Percentiles rank a stretch among this genome's conserved stretches.
phyloP scores from a whole-genome alignment of 2,329 filamentous ascomycete genomes.

The Myriosclerotinia curreyana region DNA sequence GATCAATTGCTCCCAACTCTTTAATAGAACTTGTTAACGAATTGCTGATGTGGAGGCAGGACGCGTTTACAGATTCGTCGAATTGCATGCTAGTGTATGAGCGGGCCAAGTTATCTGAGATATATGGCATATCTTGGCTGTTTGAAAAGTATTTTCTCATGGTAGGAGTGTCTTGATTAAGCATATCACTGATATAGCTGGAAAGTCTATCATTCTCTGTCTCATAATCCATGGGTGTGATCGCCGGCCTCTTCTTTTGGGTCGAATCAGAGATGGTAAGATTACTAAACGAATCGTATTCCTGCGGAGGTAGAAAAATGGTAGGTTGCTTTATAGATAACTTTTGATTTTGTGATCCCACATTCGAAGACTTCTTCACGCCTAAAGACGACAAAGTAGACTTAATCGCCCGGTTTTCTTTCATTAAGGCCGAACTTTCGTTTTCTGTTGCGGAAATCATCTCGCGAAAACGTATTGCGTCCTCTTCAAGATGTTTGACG shows the following conservation, averaged over 20 bases:
- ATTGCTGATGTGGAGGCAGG: conserved; percentile 4
- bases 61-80: conserved; percentile 1
- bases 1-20: not conserved
- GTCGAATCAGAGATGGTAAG: not conserved
- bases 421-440: conserved; percentile 25
- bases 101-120: not conserved
- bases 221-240: not conserved
- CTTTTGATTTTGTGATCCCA: not conserved
- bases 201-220: conserved; percentile 16
- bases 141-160: not conserved
- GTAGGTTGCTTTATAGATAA: not conserved
- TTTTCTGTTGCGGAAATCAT: conserved; percentile 31
- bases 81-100: not conserved
- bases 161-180: not conserved
- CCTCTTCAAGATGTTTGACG: conserved; percentile 36
- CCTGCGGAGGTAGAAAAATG: not conserved
- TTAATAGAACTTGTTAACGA: not conserved
- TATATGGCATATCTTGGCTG: not conserved
- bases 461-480: conserved; percentile 33
- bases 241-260: not conserved
- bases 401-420: conserved; percentile 33
- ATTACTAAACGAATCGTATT: not conserved
- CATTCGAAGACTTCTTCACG: not conserved
- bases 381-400: conserved; percentile 1
- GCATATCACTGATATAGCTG: conserved; percentile 3